These are phyloP conservation scores for Calonectria henricotiae DNA, from an alignment of 2,329 filamentous ascomycete species.

Conservation along the genomic window DNA sequence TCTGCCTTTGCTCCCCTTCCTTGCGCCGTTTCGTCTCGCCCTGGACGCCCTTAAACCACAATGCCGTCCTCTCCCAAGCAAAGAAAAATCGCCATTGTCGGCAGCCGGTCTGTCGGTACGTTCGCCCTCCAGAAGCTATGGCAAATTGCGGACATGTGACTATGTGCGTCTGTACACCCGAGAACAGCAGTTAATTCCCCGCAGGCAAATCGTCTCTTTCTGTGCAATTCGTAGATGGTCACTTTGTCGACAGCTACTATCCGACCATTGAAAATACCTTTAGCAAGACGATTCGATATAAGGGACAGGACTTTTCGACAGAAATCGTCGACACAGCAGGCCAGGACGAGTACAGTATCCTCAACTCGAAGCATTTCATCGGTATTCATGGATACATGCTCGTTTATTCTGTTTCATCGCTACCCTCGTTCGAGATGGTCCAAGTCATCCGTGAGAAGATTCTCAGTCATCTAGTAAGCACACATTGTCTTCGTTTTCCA, in stretches of 20 bases:
- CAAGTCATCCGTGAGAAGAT: conserved; percentile 98
- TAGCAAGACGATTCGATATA: conserved; percentile 93
- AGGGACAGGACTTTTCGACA: conserved; percentile 92
- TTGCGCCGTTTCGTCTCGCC: conserved; percentile 21
- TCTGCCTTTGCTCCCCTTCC: background rate
- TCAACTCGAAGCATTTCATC: conserved; percentile 99
- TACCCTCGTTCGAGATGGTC: conserved; percentile 97
- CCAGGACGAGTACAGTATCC: conserved; percentile 98
- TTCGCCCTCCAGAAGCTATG: conserved; percentile 35
- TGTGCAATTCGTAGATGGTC: conserved; percentile 96
- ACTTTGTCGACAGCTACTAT: conserved; percentile 99
- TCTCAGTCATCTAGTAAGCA: conserved; percentile 87
- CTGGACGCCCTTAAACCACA: conserved; percentile 12
- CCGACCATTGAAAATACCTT: conserved; percentile 99
- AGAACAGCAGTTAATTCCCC: conserved; percentile 12
- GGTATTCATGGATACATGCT: conserved; percentile 99
- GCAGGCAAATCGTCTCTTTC: conserved; percentile 97
- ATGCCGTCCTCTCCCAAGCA: conserved; percentile 79
- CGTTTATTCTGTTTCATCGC: conserved; percentile 96
- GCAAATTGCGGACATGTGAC: conserved; percentile 26
- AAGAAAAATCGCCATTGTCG: conserved; percentile 95
- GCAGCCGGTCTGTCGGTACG: conserved; percentile 87
- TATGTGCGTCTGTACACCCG: background rate
- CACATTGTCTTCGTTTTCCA: background rate
- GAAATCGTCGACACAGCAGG: conserved; percentile 99